These are phyloP conservation scores for Ceratobasidium sp. DNA, from an alignment of 1,284 basidiomycete genomes.

Conservation along the genomic window DNA sequence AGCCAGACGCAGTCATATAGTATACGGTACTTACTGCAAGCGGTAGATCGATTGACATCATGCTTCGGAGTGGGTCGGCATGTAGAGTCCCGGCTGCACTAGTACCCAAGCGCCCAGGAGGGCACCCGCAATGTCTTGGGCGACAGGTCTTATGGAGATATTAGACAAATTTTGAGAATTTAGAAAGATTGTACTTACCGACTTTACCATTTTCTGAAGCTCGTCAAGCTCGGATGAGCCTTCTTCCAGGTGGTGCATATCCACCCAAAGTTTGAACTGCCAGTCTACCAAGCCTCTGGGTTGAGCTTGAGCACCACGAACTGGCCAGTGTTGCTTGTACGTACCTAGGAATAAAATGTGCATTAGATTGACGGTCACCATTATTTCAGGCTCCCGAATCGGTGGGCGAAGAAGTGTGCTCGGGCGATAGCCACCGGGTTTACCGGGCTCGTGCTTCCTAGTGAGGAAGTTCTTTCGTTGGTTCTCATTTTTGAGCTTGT, in stretches of 20 bases:
- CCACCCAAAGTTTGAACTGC: constrained; percentile 5
- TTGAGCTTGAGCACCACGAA: no score
- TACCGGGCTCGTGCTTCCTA: no score
- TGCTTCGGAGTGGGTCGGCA: constrained; percentile 3
- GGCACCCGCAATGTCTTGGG: constrained; percentile 1
- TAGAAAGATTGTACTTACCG: background rate
- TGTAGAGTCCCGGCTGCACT: background rate
- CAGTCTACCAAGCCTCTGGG: constrained; percentile 4
- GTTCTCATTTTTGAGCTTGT: background rate
- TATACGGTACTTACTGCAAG: background rate
- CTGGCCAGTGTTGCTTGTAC: no score
- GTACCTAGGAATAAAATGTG: no score
- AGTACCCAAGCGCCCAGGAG: background rate
- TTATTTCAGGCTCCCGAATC: no score
- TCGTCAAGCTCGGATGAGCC: background rate
- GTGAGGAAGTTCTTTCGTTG: constrained; percentile 4
- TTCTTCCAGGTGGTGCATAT: background rate
- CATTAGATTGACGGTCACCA: no score
- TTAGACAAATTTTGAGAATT: background rate
- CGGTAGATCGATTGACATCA: background rate
- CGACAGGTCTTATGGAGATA: background rate
- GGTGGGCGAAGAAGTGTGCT: no score
- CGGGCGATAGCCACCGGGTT: no score
- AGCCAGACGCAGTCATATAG: background rate
- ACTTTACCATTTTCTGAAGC: background rate